phyloP scores from a whole-genome alignment of 2,329 filamentous ascomycete species.

The Bipolaris victoriae region DNA sequence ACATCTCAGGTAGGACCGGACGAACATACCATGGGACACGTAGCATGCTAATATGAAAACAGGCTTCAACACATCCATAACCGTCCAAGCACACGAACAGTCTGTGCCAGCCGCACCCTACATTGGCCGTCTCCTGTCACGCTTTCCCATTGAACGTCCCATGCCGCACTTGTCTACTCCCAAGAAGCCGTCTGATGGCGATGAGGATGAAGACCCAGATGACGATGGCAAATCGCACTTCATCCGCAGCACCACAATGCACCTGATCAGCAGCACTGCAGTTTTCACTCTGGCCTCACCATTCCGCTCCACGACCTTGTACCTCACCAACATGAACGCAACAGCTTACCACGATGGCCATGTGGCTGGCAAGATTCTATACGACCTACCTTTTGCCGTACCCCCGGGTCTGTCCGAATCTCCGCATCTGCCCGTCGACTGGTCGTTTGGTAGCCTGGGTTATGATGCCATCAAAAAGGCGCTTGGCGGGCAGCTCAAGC shows the following conservation, averaged over 20 bases:
- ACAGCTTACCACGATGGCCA: conserved; percentile 85
- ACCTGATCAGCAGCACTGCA: conserved; percentile 84
- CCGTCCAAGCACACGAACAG: conserved; percentile 70
- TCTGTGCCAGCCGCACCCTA: conserved; percentile 76
- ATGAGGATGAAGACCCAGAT: conserved; percentile 37
- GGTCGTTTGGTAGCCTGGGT: conserved; percentile 77
- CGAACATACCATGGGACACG: background rate
- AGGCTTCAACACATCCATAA: conserved; percentile 81
- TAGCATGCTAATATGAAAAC: conserved; percentile 12
- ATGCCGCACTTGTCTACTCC: conserved; percentile 68
- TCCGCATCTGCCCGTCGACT: conserved; percentile 80
- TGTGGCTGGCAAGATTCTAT: conserved; percentile 76
- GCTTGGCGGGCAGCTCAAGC: conserved; percentile 76
- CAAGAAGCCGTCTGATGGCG: conserved; percentile 56
- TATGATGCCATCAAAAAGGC: conserved; percentile 82
- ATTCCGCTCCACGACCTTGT: conserved; percentile 72
- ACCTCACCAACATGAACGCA: conserved; percentile 80
- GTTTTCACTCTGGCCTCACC: conserved; percentile 85
- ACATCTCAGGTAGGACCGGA: conserved; percentile 70
- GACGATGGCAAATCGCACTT: conserved; percentile 65
- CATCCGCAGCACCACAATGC: conserved; percentile 83
- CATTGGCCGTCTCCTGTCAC: conserved; percentile 74
- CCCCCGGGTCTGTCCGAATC: conserved; percentile 75
- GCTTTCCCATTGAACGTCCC: conserved; percentile 72
- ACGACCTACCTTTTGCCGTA: conserved; percentile 75